Evolutionary conservation across 345 rosid species (phyloP), one percentile per base, ranked within the genome.

Genomic region (Eucalyptus regnans): DNA sequence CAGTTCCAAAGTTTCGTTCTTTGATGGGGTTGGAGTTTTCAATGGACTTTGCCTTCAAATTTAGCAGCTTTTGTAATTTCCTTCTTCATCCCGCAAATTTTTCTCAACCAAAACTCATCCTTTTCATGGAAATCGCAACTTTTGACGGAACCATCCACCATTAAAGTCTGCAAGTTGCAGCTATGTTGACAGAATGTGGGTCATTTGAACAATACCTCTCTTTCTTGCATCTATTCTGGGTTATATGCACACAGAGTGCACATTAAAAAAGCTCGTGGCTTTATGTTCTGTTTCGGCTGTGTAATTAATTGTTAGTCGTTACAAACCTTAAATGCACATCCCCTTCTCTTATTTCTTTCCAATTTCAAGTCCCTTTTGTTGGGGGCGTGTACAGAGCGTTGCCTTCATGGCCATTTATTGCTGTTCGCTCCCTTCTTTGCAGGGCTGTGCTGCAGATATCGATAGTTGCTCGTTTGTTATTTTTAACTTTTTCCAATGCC

Each of bases 161-260:
- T 92, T 93, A 90, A 76, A 93, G 86, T 90, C 84, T 76, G 29
- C 48, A 76, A 76, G 48, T 88, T 88, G 85, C 90, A 90, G 89
- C 94, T 87, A 89, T 84, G 76, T 86, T 88, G 88, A 90, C 84
- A 91, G 60, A 33, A 48, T 86, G 92, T 92, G 94, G 93, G 95
- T 87, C 89, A 71, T 50, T 43, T 20, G 51, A 87, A 86, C 90
- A 48, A 50, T 44, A 87, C 48, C 89, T 79, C 88, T 43, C 51
- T 81, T 27, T 41, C 48, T 41, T 76, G 84, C 84, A 76, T 41
- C 84, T 41, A 20, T 76, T 76, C 7, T 76, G 84, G 83, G 48
- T 11, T 43, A 10, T 20, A 20, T 11, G 84, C 48, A 41, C 48
- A 11, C 15, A 76, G 29, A 76, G 48, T 76, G 23, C 48, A 20